Percentiles rank a stretch among this genome's conserved stretches.
phyloP scores from a whole-genome alignment of 2,329 filamentous ascomycete genomes.

The Ceratocystis cubensis region DNA sequence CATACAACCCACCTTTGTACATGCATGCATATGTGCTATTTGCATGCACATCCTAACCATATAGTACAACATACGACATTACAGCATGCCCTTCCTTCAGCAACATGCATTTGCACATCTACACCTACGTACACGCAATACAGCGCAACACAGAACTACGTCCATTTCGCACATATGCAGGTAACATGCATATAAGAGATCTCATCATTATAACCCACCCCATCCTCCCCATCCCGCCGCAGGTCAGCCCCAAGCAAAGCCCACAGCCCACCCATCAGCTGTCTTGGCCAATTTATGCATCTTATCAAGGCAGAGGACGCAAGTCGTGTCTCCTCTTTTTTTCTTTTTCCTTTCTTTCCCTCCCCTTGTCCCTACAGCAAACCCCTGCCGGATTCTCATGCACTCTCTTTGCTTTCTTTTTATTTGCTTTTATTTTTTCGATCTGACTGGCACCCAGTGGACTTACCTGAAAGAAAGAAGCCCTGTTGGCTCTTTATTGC shows the following conservation, averaged over 20 bases:
- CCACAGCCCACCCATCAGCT: slow-evolving; percentile 5
- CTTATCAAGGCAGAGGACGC: background rate
- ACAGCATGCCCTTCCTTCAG: background rate
- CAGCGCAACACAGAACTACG: background rate
- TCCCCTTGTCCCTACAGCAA: background rate
- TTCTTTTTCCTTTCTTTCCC: background rate
- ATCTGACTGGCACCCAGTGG: background rate
- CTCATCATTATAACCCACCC: background rate
- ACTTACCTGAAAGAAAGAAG: background rate
- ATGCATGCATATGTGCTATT: background rate
- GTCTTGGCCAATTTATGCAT: slow-evolving; percentile 7
- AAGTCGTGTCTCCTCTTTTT: background rate
- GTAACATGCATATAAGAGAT: slow-evolving; percentile 8
- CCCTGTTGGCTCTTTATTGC: background rate
- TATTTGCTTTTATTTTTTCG: background rate
- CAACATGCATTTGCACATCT: background rate
- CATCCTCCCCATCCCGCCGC: background rate
- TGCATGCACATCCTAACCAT: background rate
- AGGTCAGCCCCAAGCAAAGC: background rate
- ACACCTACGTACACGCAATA: background rate
- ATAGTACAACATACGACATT: too few species aligned
- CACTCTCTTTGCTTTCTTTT: background rate
- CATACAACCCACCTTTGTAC: background rate
- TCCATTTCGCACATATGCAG: background rate
- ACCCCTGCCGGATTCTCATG: background rate